Evolutionary conservation across 2,329 filamentous ascomycete species (phyloP), one percentile per base, ranked within the genome.

Genomic region (Xylariomycetidae sp.): DNA sequence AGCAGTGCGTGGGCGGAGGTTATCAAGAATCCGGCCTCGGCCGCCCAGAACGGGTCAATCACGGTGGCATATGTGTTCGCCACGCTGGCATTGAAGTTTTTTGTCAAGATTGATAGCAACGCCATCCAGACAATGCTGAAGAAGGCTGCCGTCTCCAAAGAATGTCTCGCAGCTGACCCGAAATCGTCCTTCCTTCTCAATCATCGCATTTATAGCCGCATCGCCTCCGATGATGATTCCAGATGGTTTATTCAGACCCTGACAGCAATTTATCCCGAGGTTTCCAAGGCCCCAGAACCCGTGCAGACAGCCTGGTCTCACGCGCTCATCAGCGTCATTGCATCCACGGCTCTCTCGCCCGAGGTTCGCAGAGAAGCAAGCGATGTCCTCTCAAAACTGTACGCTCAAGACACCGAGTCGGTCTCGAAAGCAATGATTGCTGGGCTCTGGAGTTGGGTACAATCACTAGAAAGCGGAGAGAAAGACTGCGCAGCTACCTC

Each of bases 161-260:
- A 86, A 47, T 76, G 77, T 9, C 68, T 94, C 39, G 69, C 71
- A 2, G 58, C 79, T 23, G 78, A 81, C n/a, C 79, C 85, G 0
- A 95, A 94, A 56, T 80, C 85, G 10, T 94, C 90, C 0, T 92
- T 94, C 56, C 65, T 96, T 14, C 69, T 96, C 5, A 95, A 85
- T 50, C 74, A 83, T 20, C 82, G 85, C 40, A 76, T 95, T 5
- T 96, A 92, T 60, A 79, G 81, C 23, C 95, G 95, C 53, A 52
- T 95, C 16, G 70, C 72, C 2, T 63, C 69, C 1, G 78, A 82
- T 35, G 84, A 89, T 33, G 92, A 98, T 49, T 66, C 88, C 14
- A 68, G 66, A 34, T 95, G 92, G 85, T 72, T 85, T 32, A 66
- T 80, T 25, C 75, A 78, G 43, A 82, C 87, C 19, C 65, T 96